These are phyloP conservation scores for Allium fistulosum DNA, from an alignment of 106 monocot genomes.

Conservation along the genomic window DNA sequence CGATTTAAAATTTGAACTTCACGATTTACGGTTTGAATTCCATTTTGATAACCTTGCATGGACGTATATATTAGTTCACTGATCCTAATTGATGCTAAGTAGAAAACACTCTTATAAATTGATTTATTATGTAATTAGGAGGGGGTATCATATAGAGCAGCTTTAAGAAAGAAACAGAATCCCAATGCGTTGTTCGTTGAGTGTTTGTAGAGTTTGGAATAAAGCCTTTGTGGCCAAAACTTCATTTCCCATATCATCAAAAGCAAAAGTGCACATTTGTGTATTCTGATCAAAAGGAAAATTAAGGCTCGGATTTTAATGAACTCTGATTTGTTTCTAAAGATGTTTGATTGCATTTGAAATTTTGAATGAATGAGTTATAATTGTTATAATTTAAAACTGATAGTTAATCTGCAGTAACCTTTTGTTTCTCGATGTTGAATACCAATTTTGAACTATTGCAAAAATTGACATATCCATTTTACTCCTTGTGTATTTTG, in stretches of 20 bases:
- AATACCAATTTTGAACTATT: too few relatives aligned
- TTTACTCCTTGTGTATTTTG: too few relatives aligned
- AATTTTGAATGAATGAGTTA: too few relatives aligned
- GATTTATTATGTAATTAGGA: slow-evolving; percentile 15
- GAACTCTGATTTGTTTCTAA: not conserved
- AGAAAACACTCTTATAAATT: slow-evolving; percentile 20
- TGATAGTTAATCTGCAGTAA: not conserved
- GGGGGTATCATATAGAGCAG: slow-evolving; percentile 6
- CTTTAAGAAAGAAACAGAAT: slow-evolving; percentile 4
- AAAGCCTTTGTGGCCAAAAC: not conserved
- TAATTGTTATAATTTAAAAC: not conserved
- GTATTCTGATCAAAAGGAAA: not conserved
- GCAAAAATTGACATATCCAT: too few relatives aligned
- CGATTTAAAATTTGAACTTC: too few relatives aligned
- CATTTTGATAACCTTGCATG: slow-evolving; percentile 18
- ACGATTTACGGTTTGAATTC: not conserved
- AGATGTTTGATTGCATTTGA: not conserved
- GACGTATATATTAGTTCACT: slow-evolving; percentile 18
- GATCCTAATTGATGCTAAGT: slow-evolving; percentile 1
- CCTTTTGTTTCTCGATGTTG: too few relatives aligned
- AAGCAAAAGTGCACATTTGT: not conserved
- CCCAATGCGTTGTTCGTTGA: not conserved
- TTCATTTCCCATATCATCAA: not conserved
- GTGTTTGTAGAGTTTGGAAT: not conserved
- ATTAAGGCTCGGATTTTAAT: not conserved